Percentiles rank a stretch among this genome's conserved stretches.
phyloP scores from a whole-genome alignment of 2,329 filamentous ascomycete genomes.

The Colletotrichum sp. region DNA sequence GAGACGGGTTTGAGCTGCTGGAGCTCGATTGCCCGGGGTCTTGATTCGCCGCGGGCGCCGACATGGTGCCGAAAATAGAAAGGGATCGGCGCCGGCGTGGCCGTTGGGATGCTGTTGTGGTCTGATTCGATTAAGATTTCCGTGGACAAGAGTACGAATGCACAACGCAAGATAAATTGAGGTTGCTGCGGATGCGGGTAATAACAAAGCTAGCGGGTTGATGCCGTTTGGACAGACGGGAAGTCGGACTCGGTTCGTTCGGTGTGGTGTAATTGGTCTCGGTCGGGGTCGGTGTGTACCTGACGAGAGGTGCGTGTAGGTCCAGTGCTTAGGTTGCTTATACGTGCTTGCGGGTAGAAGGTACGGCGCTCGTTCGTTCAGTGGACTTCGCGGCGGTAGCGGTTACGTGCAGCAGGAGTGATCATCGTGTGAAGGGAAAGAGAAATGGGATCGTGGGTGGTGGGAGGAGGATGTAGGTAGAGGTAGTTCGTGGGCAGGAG shows the following conservation, averaged over 20 bases:
- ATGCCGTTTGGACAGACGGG: neutral
- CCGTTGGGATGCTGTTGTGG: neutral
- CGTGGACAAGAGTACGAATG: neutral
- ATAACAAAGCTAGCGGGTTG: neutral
- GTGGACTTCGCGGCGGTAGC: conserved; percentile 14
- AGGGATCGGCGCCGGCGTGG: conserved; percentile 1
- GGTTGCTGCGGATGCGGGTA: neutral
- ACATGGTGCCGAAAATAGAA: conserved; percentile 1
- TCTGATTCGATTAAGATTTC: neutral
- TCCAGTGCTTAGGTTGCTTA: neutral
- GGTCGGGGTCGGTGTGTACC: neutral
- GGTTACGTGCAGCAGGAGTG: conserved; percentile 2
- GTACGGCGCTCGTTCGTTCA: neutral
- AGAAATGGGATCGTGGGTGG: neutral
- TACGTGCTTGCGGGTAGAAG: neutral
- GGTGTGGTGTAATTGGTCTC: neutral
- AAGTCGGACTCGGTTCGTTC: neutral
- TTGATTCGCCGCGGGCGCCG: neutral
- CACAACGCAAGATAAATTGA: neutral
- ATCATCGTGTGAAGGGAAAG: neutral
- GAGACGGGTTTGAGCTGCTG: neutral
- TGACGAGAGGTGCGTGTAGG: neutral
- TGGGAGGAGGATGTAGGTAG: neutral
- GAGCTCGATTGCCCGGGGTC: conserved; percentile 4
- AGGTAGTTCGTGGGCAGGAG: neutral